Evolutionary conservation across 2,329 filamentous ascomycete species (phyloP), one percentile per base, ranked within the genome.

Genomic region (Trichoderma sp.): DNA sequence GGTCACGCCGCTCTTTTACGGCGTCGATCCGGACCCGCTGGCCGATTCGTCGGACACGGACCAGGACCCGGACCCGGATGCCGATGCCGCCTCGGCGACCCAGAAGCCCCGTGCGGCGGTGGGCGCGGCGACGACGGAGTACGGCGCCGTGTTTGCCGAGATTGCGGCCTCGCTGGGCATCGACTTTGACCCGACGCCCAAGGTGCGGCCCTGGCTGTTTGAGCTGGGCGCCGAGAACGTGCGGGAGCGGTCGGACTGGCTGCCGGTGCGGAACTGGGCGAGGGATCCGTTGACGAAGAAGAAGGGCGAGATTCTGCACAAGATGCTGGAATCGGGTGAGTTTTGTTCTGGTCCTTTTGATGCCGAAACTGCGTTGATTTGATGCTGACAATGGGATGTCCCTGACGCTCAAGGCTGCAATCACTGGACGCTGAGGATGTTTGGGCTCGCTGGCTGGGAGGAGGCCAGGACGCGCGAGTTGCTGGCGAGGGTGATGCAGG

Each of bases 221-320:
- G 72, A 74, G 0, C 68, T 78, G 3, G 78, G 78, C n/a, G 80
- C 79, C 61, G 79, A 80, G 54, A 72, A 70, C 39, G 74, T 79
- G 21, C 72, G 75, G 0, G 78, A 81, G 67, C 72, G 77, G 14
- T 77, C 72, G 21, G 78, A 81, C 67, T 78, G 79, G 69, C 66
- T 81, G 28, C 79, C 79, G 0, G 69, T 81, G 21, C 75, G 76
- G 12, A 71, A 72, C 43, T 79, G 78, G 75, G 77, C 77, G 0
- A 72, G 73, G 26, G 79, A 81, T 57, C 74, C 77, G 7, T 73
- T 78, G 61, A 72, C 76, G 67, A 71, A 72, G 30, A 71, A 71
- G 43, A 79, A 79, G 45, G 78, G 78, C 47, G 72, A 70, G 17
- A 65, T 79, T 19, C 68, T 79, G 43, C 74, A 73, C 4, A 69